Base-by-base conservation (phyloP, 441 rosid species). In the Melastoma candidum region DNA sequence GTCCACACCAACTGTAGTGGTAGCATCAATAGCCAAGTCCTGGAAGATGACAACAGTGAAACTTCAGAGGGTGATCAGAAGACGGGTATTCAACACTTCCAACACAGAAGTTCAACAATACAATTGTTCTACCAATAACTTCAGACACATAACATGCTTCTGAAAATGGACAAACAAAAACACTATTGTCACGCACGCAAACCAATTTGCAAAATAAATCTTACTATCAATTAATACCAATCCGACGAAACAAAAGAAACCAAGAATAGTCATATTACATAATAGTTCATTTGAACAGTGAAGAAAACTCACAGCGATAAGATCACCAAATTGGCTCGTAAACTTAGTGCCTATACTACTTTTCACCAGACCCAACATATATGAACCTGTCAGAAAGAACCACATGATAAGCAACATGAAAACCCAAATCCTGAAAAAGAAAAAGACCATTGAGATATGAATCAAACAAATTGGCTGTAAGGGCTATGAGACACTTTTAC, bases 21-120 rank as follows among this genome's bases (percentile, higher is more conserved):
- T 84, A 43, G 98, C 92, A 67, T 84, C 94, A 69, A 92, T 85
- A 25, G 98, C 97, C 67, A 92, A 75, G 73, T 92, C 95, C 98
- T 88, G 71, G 8, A 63, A 54, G 27, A 47, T 13, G 17, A 29
- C 14, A 27, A 22, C 44, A 17, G 4, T 3, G 17, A 53, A n/a
- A 45, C 12, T 26, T 13, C 14, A 36, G 10, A 50, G 10, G 43
- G 51, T 29, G 27, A 10, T 36, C 22, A 8, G 17, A 3, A 12
- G 17, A 26, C 10, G 56, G 25, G 22, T 17, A 17, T 17, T 11
- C 5, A 51, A 51, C 24, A 32, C 39, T 32, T 26, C 54, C 13
- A 51, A 24, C 1, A 51, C 26, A 12, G 55, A 0, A 13, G 12
- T 12, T 5, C 46, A 8, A 53, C 51, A 29, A 53, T 43, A 51